Percentiles rank a stretch among this genome's conserved stretches.
phyloP scores from a whole-genome alignment of 495 filamentous ascomycete species.

The Jackrogersella minutella region DNA sequence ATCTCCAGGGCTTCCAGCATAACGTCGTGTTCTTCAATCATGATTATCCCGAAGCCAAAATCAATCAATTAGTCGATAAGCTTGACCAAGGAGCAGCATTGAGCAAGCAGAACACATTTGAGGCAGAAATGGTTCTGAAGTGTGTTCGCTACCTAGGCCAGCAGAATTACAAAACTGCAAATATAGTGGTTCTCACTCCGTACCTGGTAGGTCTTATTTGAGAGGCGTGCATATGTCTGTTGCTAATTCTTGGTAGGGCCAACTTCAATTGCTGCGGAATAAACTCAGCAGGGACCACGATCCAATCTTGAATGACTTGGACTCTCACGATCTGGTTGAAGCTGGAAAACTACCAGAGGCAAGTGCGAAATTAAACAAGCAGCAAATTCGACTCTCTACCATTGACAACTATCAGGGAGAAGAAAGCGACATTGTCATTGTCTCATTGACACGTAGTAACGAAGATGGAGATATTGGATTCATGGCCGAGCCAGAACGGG shows the following conservation, averaged over 20 bases:
- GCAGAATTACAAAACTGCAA: constrained; percentile 74
- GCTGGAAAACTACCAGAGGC: constrained; percentile 68
- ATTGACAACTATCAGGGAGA: constrained; percentile 87
- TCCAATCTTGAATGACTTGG: constrained; percentile 72
- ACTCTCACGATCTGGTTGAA: constrained; percentile 70
- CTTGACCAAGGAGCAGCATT: constrained; percentile 58
- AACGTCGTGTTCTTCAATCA: constrained; percentile 75
- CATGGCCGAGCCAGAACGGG: constrained; percentile 70
- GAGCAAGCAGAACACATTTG: constrained; percentile 72
- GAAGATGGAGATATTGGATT: constrained; percentile 72
- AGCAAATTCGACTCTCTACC: constrained; percentile 67
- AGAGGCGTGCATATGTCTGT: background rate
- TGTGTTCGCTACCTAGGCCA: constrained; percentile 76
- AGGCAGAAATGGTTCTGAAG: constrained; percentile 72
- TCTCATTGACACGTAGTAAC: constrained; percentile 73
- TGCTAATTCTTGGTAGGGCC: constrained; percentile 56
- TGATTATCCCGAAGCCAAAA: constrained; percentile 57
- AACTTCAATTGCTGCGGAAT: constrained; percentile 66
- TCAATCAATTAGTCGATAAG: constrained; percentile 55
- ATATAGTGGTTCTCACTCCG: constrained; percentile 76
- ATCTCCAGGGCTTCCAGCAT: constrained; percentile 65
- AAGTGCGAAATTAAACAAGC: constrained; percentile 60
- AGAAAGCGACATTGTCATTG: constrained; percentile 78
- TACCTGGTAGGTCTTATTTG: constrained; percentile 56
- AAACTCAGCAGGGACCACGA: constrained; percentile 62